Base-by-base conservation (phyloP, 306 rosid genomes). In the Begonia fuchsioides region DNA sequence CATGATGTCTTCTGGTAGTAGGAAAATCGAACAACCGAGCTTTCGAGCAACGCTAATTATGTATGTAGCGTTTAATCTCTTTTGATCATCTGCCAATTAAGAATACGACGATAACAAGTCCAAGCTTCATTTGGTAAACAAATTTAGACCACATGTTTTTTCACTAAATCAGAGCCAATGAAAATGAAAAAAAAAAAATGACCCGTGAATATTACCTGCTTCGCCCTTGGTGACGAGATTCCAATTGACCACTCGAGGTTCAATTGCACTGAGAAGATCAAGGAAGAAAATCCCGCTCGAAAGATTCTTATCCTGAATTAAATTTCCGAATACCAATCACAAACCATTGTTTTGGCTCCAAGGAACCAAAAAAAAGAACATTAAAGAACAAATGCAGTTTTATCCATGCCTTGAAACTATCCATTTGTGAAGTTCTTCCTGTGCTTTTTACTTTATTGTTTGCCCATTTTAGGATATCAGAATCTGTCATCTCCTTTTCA, bases 201-300 rank as follows among this genome's bases (percentile, higher is more conserved):
- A 54, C 18, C 1, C 26, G 11, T 58, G 44, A 74, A 76, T 20
- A 66, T 54, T 79, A 82, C 98, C 94, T 40, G 73, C 74, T 77
- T 64, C 86, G 19, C 98, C 98, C 86, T 92, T 92, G 51, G 93
- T 71, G 51, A 85, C 98, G 44, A 92, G 93, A 71, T 92, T 92
- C 96, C 98, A 92, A 32, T 92, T 92, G 65, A 92, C 96, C 56
- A 92, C 86, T 64, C 98, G 77, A 12, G 96, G 86, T 73, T 92
- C 94, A 51, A 92, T 87, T 15, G 96, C 81, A 70, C 96, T 85
- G 14, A 92, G 83, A 75, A 92, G 96, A 67, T 82, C 94, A 45
- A 92, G 86, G 64, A 92, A 69, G 83, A 92, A 92, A 43, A 82
- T 69, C 44, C 98, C 98, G 57, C 55, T 82, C 19, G 98, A 73